A percentile compares a stretch with the other conserved stretches of the same genome.
Evolutionary conservation across 768 basidiomycete species (phyloP).

Genomic region (Porphyrellus cyaneotinctus): DNA sequence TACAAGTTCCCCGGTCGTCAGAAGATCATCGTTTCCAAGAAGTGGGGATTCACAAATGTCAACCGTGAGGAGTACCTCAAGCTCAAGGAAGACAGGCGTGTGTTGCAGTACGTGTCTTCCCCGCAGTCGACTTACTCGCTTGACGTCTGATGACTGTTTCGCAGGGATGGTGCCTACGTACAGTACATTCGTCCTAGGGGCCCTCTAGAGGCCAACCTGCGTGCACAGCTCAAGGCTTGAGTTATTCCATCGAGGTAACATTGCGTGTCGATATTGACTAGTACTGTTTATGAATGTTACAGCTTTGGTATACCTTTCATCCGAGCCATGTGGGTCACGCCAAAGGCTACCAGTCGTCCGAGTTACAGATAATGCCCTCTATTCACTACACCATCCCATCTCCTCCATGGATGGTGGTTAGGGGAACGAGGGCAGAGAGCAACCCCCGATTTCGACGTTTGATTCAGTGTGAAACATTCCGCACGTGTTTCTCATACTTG

Average conservation of each 20-base stretch:
- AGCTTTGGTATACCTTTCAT: conserved; percentile 17
- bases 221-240: conserved; percentile 76
- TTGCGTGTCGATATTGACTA: conserved; percentile 12
- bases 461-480: conserved; percentile 17
- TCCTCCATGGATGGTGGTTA: conserved; percentile 54
- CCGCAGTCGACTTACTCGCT: neutral
- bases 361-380: conserved; percentile 40
- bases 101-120: conserved; percentile 65
- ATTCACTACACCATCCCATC: conserved; percentile 71
- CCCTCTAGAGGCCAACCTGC: conserved; percentile 78
- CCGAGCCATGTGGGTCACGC: conserved; percentile 5
- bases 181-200: conserved; percentile 91
- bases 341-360: neutral
- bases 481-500: conserved; percentile 13
- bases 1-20: conserved; percentile 99
- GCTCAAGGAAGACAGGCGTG: conserved; percentile 87
- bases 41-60: conserved; percentile 99
- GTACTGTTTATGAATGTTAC: conserved; percentile 16
- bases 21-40: conserved; percentile 95
- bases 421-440: conserved; percentile 82
- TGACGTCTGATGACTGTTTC: neutral
- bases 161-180: conserved; percentile 85
- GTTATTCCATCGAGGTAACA: conserved; percentile 4
- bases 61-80: conserved; percentile 83
- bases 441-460: conserved; percentile 21